Evolutionary conservation across 2,329 filamentous ascomycete species (phyloP), one percentile per base, ranked within the genome.

Genomic region (Fusarium napiforme): DNA sequence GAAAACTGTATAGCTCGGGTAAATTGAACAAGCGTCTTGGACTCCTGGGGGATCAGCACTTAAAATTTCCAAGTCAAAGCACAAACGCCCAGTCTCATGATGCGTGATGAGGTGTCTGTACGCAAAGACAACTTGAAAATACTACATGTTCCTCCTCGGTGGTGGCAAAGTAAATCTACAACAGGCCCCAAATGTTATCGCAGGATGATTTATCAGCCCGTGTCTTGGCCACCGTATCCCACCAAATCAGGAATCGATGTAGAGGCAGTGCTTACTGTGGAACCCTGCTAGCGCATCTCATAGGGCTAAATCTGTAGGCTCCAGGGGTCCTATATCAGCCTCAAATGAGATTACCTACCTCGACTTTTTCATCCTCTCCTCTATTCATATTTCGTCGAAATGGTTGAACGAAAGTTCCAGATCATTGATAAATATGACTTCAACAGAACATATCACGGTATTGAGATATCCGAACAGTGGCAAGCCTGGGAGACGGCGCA

Each of bases 401-500:
- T 66, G 60, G 6, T 37, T 2, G 10, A 66, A 7, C 30, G 63
- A 21, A 66, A 10, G 2, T 65, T 64, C 2, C 16, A 19, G 2
- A 10, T 64, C 0, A 37, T 66, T 14, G 18, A 36, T 7, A 26
- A 37, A 2, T 57, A 47, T n/a, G 7, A 45, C 3, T 36, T 64
- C 10, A 16, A 39, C 9, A 43, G 47, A 18, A 37, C 26, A 6
- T 57, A 66, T 6, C 23, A 64, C 9, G 63, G 18, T 0, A 42
- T 43, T 0, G 14, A 14, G 7, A 65, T 66, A 14, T 32, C 60
- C 1, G 39, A 49, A 9, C 30, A 60, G 34, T 67, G 64, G 64
- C 62, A 67, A 5, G 52, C 39, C 2, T 67, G 64, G 64, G 50
- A 67, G 58, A 45, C 52, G 4, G 52, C 64, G 4, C 62, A 67